phyloP scores from a whole-genome alignment of 2,329 filamentous ascomycete genomes.

The Juglanconis sp. region DNA sequence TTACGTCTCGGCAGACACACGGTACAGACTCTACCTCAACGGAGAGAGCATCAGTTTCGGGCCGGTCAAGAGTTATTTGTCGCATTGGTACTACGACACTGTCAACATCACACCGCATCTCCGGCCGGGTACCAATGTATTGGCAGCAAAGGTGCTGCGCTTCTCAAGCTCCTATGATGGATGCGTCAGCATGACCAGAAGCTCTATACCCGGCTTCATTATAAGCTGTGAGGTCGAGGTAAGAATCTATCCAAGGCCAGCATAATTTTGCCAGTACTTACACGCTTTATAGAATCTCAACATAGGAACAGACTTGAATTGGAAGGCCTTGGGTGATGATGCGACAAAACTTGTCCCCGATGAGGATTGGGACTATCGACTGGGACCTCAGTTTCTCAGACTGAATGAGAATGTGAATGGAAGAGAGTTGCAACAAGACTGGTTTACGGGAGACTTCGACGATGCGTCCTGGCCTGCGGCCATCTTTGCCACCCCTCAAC shows the following conservation, averaged over 20 bases:
- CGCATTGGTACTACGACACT: constrained; percentile 29
- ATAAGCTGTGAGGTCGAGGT: constrained; percentile 23
- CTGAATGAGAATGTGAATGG: constrained; percentile 23
- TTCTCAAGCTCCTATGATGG: constrained; percentile 27
- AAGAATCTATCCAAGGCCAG: neutral
- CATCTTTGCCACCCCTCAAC: constrained; percentile 5
- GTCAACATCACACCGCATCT: constrained; percentile 27
- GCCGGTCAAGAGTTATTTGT: constrained; percentile 21
- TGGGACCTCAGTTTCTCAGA: constrained; percentile 24
- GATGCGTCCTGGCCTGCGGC: constrained; percentile 13
- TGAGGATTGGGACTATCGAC: constrained; percentile 24
- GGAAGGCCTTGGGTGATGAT: constrained; percentile 8
- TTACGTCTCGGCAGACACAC: constrained; percentile 23
- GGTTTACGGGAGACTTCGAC: constrained; percentile 19
- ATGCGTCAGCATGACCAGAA: constrained; percentile 29
- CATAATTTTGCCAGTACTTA: neutral
- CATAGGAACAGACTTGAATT: neutral
- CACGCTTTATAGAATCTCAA: neutral
- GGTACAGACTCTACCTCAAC: constrained; percentile 23
- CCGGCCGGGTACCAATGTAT: constrained; percentile 22
- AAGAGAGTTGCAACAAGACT: constrained; percentile 10
- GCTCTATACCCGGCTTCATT: constrained; percentile 27
- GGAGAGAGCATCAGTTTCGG: constrained; percentile 21
- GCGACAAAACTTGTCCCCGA: constrained; percentile 25
- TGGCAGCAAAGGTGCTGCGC: constrained; percentile 17